These are phyloP conservation scores for Darksidea phi DNA, from an alignment of 495 filamentous ascomycete genomes.

Conservation along the genomic window DNA sequence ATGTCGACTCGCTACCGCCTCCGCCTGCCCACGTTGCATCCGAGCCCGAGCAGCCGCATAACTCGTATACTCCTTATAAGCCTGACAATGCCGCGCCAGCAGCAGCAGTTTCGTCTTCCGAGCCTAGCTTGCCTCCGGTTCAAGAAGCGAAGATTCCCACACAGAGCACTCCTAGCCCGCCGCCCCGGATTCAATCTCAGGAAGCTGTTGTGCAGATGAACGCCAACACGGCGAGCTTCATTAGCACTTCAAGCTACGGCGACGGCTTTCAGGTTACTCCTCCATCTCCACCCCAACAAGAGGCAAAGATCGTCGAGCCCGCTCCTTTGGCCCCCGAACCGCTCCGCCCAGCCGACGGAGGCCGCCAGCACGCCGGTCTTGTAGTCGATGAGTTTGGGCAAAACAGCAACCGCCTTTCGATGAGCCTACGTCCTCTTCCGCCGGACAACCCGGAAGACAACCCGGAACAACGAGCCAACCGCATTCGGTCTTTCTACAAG, in stretches of 20 bases:
- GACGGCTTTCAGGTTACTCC: conserved; percentile 57
- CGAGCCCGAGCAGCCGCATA: conserved; percentile 14
- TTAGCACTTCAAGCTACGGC: conserved; percentile 61
- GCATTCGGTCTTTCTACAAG: conserved; percentile 98
- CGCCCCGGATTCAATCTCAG: conserved; percentile 41
- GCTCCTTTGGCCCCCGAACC: conserved; percentile 16
- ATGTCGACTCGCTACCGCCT: conserved; percentile 16
- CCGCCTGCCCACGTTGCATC: conserved; percentile 34
- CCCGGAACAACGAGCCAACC: conserved; percentile 89
- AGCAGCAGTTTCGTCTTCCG: not conserved
- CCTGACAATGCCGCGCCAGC: conserved; percentile 10
- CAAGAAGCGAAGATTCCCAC: conserved; percentile 17
- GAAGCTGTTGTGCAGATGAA: conserved; percentile 35
- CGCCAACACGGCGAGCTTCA: conserved; percentile 35
- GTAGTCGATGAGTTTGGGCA: conserved; percentile 54
- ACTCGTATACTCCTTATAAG: conserved; percentile 12
- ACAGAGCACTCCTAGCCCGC: conserved; percentile 32
- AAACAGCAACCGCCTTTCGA: conserved; percentile 73
- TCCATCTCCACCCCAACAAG: conserved; percentile 39
- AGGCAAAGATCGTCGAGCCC: not conserved
- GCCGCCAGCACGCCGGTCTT: conserved; percentile 41
- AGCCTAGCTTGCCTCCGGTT: not conserved
- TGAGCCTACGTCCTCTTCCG: conserved; percentile 89
- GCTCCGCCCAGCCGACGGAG: not conserved
- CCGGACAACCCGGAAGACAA: conserved; percentile 82